Base-by-base conservation (phyloP, 176 grass and related monocot species). In the Zizania latifolia region DNA sequence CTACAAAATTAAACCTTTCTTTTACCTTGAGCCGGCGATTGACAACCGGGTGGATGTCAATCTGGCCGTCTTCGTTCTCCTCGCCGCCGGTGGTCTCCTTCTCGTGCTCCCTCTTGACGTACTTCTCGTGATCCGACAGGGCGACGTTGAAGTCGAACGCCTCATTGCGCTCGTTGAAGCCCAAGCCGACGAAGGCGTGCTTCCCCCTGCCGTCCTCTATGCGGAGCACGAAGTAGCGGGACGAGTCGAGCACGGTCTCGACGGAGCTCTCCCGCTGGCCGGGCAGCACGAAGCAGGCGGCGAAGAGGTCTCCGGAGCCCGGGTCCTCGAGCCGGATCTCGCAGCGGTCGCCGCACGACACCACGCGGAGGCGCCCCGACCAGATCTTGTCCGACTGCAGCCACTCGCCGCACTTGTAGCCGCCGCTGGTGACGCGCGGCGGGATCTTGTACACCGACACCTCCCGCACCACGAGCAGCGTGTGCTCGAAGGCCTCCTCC, bases 331-430 rank as follows among this genome's bases (percentile, higher is more conserved):
- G 92, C 66, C 89, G 91, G 75, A 94, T 89, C 79, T 94, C 89
- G 55, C 95, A 99, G 39, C 95, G 87, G 44, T 91, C 84, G 33
- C 95, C 89, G 27, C 89, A 94, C 36, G 95, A 99, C 35, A 99
- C 95, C 40, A 94, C 95, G 9, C 92, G 91, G 84, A 99, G 95
- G 71, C 92, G 91, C 22, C 95, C 95, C 30, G 89, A 86, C 95
- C 95, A 99, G 86, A 99, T 99, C 91, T 88, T 94, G 76, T 99
- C 89, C 29, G 96, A 88, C 76, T 99, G 91, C 40, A 94, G 89
- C 96, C 96, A 99, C 86, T 99, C 96, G 24, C 96, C 96, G 53
- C 92, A 99, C 76, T 99, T 99, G 92, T 99, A 94, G 61, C 96
- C 96, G 54, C 96, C 96, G 48, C 91, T 94, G 71, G 84, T 92